A percentile compares a stretch with the other conserved stretches of the same genome.
These are phyloP conservation scores for Rhodamnia argentea DNA, from an alignment of 345 rosid genomes.

Conservation along the genomic window DNA sequence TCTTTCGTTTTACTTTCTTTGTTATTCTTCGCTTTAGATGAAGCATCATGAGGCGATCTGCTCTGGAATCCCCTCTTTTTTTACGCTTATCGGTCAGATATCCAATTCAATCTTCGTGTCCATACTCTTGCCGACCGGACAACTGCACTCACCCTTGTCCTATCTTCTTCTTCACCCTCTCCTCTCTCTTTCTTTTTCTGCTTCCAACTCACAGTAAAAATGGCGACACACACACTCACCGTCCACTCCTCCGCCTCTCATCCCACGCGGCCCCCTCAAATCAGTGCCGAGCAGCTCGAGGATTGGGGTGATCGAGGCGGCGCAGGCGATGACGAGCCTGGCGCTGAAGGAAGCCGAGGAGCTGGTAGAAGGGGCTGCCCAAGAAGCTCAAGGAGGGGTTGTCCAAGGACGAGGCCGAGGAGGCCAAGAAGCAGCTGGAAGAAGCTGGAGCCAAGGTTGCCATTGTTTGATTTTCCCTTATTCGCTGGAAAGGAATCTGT, in stretches of 20 bases:
- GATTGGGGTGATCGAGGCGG: slow-evolving; percentile 14
- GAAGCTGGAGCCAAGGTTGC: slow-evolving; percentile 72
- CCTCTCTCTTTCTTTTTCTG: neutral
- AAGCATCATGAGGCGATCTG: no score
- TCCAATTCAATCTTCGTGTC: neutral
- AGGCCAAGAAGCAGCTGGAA: slow-evolving; percentile 80
- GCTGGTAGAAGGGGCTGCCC: slow-evolving; percentile 79
- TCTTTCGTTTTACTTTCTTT: no score
- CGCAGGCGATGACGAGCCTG: no score
- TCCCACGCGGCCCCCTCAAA: slow-evolving; percentile 2
- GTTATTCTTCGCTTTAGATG: no score
- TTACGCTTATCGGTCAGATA: no score
- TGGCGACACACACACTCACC: slow-evolving; percentile 17
- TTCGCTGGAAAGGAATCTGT: neutral
- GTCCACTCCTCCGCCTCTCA: slow-evolving; percentile 19
- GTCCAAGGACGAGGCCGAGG: slow-evolving; percentile 80
- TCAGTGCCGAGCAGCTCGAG: slow-evolving; percentile 40
- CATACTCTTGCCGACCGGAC: slow-evolving; percentile 1
- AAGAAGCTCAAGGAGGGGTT: slow-evolving; percentile 78
- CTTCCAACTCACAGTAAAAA: neutral
- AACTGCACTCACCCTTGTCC: neutral
- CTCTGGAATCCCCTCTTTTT: no score
- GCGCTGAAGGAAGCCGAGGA: no score
- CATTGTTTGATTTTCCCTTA: slow-evolving; percentile 23
- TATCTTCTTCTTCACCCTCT: neutral